Evolutionary conservation across 768 basidiomycete genomes (phyloP), one percentile per base, ranked within the genome.

Genomic region (Chalciporus pseudorubinellus): DNA sequence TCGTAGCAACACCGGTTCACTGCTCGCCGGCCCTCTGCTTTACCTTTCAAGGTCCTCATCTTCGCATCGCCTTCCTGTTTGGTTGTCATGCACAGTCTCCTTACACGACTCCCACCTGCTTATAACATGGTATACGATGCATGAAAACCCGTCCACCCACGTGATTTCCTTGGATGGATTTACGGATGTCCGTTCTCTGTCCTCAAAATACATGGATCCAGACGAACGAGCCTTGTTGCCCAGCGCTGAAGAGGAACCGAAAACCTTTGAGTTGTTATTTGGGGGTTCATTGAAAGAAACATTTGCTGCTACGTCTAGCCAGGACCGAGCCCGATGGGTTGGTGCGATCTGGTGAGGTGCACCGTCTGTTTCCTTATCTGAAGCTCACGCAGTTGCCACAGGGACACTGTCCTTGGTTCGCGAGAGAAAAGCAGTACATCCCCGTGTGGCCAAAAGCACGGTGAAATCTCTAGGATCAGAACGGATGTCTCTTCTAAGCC

Each of bases 241-340:
- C 12, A 68, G 62, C 43, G 60, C 70, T n/a, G 59, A 64, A 12
- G 72, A 72, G 21, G 75, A 79, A 42, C 56, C 77, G 44, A 80
- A 79, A 55, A 69, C 83, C 0, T 89, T 90, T 51, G 85, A 88
- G 63, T 59, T 90, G n/a, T 45, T 77, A 16, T 85, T 87, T 49
- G 76, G 80, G 46, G 80, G 74, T 13, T 66, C 72, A 20, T 67
- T 66, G 4, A 72, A 67, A 47, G 83, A 87, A 61, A 79, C 74
- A 48, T 87, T 90, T 63, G 87, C 84, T 0, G 81, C 79, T 3
- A 64, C 71, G 10, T 81, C 81, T 19, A 77, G 81, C 22, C 74
- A 77, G 52, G 85, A 86, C 50, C 74, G 88, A 45, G 86, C 85
- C 4, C 77, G 76, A 9, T 90, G 88, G 88, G 77, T 90, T 44